Conservation (phyloP, 1,284 basidiomycete genomes). For the Tranzscheliella williamsii region DNA sequence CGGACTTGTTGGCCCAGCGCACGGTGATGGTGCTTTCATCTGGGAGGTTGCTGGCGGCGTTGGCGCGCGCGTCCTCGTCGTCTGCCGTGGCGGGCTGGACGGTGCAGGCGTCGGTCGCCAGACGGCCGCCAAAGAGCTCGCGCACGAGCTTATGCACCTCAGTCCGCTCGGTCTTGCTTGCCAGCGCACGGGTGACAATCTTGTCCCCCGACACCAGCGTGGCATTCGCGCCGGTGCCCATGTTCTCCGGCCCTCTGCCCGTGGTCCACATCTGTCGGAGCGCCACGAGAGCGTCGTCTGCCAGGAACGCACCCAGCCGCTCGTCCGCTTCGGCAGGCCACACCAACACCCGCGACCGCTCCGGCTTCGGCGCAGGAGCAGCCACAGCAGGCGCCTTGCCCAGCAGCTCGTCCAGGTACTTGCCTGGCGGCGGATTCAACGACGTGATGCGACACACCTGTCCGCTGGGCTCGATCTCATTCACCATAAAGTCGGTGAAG, state of each 20-base stretch:
- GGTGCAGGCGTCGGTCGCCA: conserved; percentile 74
- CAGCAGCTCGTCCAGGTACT: conserved; percentile 8
- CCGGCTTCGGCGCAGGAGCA: background rate
- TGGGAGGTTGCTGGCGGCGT: conserved; percentile 1
- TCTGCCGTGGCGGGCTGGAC: conserved; percentile 61
- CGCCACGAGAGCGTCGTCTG: conserved; percentile 4
- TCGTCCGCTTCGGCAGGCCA: conserved; percentile 25
- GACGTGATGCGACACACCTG: conserved; percentile 37
- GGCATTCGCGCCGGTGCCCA: conserved; percentile 24
- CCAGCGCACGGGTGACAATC: conserved; percentile 70
- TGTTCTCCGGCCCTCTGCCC: conserved; percentile 5
- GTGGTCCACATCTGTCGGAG: conserved; percentile 21
- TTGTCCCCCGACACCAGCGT: conserved; percentile 18
- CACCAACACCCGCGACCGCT: conserved; percentile 1
- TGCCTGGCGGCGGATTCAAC: conserved; percentile 35
- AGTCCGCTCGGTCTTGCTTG: conserved; percentile 78
- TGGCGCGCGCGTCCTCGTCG: conserved; percentile 30
- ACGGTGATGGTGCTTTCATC: conserved; percentile 69
- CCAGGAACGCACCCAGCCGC: conserved; percentile 22
- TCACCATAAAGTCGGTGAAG: conserved; percentile 55
- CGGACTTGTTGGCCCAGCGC: conserved; percentile 68
- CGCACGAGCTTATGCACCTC: conserved; percentile 80
- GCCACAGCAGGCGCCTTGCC: background rate
- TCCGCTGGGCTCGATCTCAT: conserved; percentile 36
- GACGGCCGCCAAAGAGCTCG: conserved; percentile 76